A percentile compares a stretch with the other conserved stretches of the same genome.
Conservation (phyloP, 2,329 filamentous ascomycete species). For the Ascochyta koolunga region DNA sequence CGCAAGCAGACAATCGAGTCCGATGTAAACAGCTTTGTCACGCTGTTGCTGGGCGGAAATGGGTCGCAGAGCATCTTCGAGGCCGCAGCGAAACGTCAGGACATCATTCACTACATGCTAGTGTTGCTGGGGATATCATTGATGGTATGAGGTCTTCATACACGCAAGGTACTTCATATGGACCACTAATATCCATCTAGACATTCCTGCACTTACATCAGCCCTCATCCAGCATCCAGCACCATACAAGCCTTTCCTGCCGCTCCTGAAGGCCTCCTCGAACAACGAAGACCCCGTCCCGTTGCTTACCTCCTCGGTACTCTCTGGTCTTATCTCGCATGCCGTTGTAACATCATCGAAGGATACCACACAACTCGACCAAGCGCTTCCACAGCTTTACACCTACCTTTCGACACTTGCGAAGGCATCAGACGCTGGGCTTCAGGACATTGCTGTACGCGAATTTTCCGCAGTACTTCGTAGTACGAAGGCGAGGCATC, state of each 20-base stretch:
- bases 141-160: slow-evolving; percentile 64
- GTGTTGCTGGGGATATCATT: slow-evolving; percentile 88
- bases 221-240: slow-evolving; percentile 74
- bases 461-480: slow-evolving; percentile 86
- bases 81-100: slow-evolving; percentile 77
- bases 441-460: slow-evolving; percentile 95
- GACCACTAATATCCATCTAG: slow-evolving; percentile 55
- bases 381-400: slow-evolving; percentile 81
- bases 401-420: slow-evolving; percentile 84
- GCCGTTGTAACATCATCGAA: slow-evolving; percentile 67
- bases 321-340: slow-evolving; percentile 76
- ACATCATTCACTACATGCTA: slow-evolving; percentile 94
- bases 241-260: slow-evolving; percentile 78
- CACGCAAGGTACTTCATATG: neutral
- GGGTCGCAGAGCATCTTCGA: slow-evolving; percentile 78
- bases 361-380: slow-evolving; percentile 65
- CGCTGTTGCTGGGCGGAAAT: slow-evolving; percentile 75
- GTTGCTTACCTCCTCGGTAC: slow-evolving; percentile 84
- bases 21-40: slow-evolving; percentile 79
- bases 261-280: slow-evolving; percentile 80
- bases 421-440: slow-evolving; percentile 82
- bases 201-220: slow-evolving; percentile 77
- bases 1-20: slow-evolving; percentile 80
- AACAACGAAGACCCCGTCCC: slow-evolving; percentile 88
- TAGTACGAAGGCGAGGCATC: slow-evolving; percentile 72